A percentile compares a stretch with the other conserved stretches of the same genome.
phyloP scores from a whole-genome alignment of 1,284 basidiomycete species.

The Heterobasidion occidentale region DNA sequence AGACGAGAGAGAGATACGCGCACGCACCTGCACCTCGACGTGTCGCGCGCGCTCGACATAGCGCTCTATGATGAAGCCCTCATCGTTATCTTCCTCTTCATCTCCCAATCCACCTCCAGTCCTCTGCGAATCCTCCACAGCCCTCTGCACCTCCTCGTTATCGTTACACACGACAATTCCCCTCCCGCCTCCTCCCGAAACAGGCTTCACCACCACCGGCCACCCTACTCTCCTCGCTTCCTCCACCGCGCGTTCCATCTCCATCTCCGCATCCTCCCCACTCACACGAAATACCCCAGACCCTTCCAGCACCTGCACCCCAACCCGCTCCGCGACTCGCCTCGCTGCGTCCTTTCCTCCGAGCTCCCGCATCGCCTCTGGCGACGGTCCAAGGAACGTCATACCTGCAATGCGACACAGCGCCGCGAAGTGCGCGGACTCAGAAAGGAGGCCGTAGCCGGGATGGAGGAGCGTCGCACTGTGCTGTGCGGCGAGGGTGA shows the following conservation, averaged over 20 bases:
- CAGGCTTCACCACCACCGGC: conserved; percentile 65
- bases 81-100: conserved; percentile 23
- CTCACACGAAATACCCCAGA: too few relatives aligned
- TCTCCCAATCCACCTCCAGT: conserved; percentile 44
- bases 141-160: conserved; percentile 30
- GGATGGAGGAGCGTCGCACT: conserved; percentile 53
- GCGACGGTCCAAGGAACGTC: conserved; percentile 53
- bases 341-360: conserved; percentile 16
- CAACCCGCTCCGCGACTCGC: conserved; percentile 50
- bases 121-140: conserved; percentile 32
- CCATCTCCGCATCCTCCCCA: conserved; percentile 1
- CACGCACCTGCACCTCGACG: conserved; percentile 56
- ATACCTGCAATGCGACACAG: conserved; percentile 42
- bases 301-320: conserved; percentile 38
- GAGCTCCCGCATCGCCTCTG: conserved; percentile 34
- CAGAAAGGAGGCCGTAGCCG: conserved; percentile 64
- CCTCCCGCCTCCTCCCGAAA: conserved; percentile 68
- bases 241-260: conserved; percentile 35
- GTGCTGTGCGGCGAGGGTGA: conserved; percentile 12
- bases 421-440: conserved; percentile 52
- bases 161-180: conserved; percentile 52
- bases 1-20: too few relatives aligned
- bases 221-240: conserved; percentile 41
- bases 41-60: conserved; percentile 51
- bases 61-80: conserved; percentile 54